Percentiles rank a stretch among this genome's conserved stretches.
These are phyloP conservation scores for Populus hybrid DNA, from an alignment of 441 rosid species.

Conservation along the genomic window DNA sequence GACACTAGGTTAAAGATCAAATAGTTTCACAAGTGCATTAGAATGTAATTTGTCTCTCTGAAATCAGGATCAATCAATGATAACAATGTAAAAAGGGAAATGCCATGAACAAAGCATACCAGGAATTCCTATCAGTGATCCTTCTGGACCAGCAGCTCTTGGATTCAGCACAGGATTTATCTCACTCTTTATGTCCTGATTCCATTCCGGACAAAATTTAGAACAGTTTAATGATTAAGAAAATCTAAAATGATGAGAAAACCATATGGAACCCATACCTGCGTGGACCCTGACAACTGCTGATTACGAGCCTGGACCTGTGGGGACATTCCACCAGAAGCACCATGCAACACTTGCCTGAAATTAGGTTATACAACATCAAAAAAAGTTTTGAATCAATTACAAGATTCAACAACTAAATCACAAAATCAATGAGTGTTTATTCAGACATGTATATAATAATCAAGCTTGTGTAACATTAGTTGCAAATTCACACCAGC, in stretches of 20 bases:
- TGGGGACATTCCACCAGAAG: conserved; percentile 68
- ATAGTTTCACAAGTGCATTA: background rate
- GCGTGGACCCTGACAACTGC: conserved; percentile 63
- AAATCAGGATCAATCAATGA: conserved; percentile 7
- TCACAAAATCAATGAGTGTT: background rate
- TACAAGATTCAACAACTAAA: background rate
- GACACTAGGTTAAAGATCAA: background rate
- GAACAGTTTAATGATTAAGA: background rate
- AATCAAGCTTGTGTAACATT: background rate
- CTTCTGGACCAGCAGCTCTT: conserved; percentile 78
- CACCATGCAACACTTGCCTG: conserved; percentile 86
- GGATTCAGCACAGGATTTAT: conserved; percentile 76
- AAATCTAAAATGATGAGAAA: conserved; percentile 4
- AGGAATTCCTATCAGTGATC: conserved; percentile 77
- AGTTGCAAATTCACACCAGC: background rate
- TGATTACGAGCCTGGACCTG: conserved; percentile 77
- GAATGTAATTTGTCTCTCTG: background rate
- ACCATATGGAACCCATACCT: conserved; percentile 33
- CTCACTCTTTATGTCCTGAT: conserved; percentile 87
- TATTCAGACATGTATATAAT: background rate
- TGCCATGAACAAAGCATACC: conserved; percentile 38
- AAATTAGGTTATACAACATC: conserved; percentile 20
- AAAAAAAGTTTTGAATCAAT: conserved; percentile 1
- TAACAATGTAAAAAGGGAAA: conserved; percentile 6
- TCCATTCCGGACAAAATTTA: conserved; percentile 22